phyloP scores from a whole-genome alignment of 805 yeast genomes.

The Brettanomyces nanus region DNA sequence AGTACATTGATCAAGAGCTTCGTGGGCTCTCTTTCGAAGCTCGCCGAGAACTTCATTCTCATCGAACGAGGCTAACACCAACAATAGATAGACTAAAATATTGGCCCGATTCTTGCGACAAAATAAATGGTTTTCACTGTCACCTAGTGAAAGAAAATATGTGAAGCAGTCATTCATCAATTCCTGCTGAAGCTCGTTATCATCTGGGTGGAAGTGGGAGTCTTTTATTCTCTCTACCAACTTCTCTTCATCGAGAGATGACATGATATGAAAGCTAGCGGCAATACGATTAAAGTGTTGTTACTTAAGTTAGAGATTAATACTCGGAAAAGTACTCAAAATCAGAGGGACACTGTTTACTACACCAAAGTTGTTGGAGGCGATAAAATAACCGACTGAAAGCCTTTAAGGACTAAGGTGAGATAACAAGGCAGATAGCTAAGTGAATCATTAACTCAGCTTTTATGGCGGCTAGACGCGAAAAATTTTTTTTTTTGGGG shows the following conservation, averaged over 20 bases:
- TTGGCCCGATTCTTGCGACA: conserved; percentile 1
- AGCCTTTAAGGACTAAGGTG: no score
- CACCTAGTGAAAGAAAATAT: conserved; percentile 2
- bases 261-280: no score
- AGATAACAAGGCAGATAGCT: no score
- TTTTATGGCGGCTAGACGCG: no score
- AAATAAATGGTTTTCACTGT: conserved; percentile 2
- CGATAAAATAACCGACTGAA: no score
- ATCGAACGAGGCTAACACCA: conserved; percentile 2
- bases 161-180: conserved; percentile 4
- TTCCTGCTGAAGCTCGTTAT: conserved; percentile 26
- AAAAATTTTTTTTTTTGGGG: no score
- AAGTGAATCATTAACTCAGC: no score
- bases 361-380: no score
- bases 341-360: no score
- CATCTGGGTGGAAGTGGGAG: conserved; percentile 26
- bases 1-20: conserved; percentile 39
- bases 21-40: conserved; percentile 3
- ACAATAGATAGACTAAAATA: conserved; percentile 2
- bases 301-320: no score
- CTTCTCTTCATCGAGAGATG: conserved; percentile 3
- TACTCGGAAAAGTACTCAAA: no score
- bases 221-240: conserved; percentile 17
- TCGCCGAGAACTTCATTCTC: conserved; percentile 3
- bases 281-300: no score